A percentile compares a stretch with the other conserved stretches of the same genome.
phyloP scores from a whole-genome alignment of 2,329 filamentous ascomycete genomes.

The Trichoderma atroviride region DNA sequence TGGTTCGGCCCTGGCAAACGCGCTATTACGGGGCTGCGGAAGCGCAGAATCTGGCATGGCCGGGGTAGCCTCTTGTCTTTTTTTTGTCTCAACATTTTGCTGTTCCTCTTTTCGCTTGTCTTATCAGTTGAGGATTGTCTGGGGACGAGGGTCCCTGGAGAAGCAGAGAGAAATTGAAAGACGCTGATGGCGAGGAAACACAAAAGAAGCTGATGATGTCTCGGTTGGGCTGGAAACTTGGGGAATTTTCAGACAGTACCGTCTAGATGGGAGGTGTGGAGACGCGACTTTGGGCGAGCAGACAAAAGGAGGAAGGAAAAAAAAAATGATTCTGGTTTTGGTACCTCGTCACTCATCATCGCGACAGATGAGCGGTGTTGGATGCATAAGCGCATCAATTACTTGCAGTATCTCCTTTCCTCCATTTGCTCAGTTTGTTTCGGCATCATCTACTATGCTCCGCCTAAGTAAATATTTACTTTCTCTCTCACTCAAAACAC shows the following conservation, averaged over 20 bases:
- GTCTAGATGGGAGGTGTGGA: slow-evolving; percentile 17
- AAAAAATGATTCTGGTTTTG: not conserved
- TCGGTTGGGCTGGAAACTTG: slow-evolving; percentile 5
- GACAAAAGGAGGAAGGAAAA: not conserved
- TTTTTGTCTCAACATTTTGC: not conserved
- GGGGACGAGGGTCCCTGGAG: not conserved
- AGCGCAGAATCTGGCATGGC: slow-evolving; percentile 12
- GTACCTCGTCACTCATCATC: not conserved
- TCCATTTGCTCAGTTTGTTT: not conserved
- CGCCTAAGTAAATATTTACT: slow-evolving; percentile 10
- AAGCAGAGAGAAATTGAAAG: not conserved
- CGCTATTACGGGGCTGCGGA: slow-evolving; percentile 1
- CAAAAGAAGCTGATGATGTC: not conserved
- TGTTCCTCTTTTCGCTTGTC: not conserved
- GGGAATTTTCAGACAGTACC: not conserved
- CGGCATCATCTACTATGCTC: not conserved
- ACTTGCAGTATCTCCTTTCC: not conserved
- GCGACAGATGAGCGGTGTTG: not conserved
- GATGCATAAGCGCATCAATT: not conserved
- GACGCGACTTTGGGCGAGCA: not conserved
- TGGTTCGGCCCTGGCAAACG: not conserved
- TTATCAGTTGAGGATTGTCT: not conserved
- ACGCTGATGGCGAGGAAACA: not conserved
- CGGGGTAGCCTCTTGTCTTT: not conserved
- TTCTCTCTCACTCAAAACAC: not conserved